A percentile compares a stretch with the other conserved stretches of the same genome.
phyloP scores from a whole-genome alignment of 805 yeast genomes.

The Schizosaccharomyces lindneri region DNA sequence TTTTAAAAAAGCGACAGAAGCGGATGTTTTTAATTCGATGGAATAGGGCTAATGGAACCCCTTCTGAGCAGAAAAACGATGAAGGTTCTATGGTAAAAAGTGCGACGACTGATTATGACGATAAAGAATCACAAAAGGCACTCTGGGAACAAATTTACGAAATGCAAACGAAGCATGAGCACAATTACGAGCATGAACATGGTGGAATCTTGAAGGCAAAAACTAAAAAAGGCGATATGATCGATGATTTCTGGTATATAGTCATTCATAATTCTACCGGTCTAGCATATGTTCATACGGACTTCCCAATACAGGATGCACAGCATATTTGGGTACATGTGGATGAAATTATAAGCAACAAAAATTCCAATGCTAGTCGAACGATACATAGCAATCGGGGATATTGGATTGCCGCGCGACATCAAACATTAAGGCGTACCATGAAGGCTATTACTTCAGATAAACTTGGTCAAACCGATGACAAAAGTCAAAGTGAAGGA shows the following conservation, averaged over 20 bases:
- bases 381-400: neutral
- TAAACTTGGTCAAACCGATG: too few relatives aligned
- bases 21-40: too few relatives aligned
- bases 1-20: too few relatives aligned
- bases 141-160: too few relatives aligned
- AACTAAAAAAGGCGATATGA: neutral
- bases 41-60: too few relatives aligned
- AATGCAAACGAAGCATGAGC: too few relatives aligned
- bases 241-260: neutral
- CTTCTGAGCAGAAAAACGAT: too few relatives aligned
- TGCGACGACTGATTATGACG: too few relatives aligned
- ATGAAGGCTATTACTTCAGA: too few relatives aligned
- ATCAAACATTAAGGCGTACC: neutral
- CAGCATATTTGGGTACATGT: neutral
- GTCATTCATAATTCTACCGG: neutral
- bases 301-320: neutral
- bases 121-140: too few relatives aligned
- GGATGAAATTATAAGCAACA: neutral
- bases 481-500: too few relatives aligned
- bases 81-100: too few relatives aligned
- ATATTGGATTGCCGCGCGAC: neutral
- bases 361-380: neutral
- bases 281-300: neutral
- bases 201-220: neutral
- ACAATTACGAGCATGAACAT: neutral